A percentile compares a stretch with the other conserved stretches of the same genome.
Conservation (phyloP, 306 rosid species). For the Cicer yamashitae region DNA sequence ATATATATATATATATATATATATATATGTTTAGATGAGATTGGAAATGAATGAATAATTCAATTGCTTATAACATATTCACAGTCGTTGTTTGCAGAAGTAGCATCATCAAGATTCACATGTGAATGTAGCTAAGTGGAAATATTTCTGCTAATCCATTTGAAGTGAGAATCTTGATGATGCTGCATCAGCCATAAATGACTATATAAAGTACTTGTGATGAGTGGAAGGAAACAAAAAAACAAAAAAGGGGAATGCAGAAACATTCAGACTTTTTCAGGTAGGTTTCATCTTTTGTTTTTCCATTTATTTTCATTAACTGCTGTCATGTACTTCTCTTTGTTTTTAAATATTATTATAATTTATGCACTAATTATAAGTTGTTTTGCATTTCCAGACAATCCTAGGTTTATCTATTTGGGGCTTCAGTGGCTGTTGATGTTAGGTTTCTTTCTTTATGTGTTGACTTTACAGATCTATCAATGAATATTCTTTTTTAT, state of each 20-base stretch:
- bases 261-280: constrained; percentile 50
- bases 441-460: constrained; percentile 33
- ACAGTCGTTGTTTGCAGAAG: constrained; percentile 91
- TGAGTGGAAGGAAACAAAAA: not conserved
- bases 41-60: not conserved
- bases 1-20: too few species aligned
- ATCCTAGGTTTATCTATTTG: constrained; percentile 47
- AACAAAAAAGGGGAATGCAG: not conserved
- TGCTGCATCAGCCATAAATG: constrained; percentile 98
- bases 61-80: not conserved
- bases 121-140: constrained; percentile 45
- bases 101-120: constrained; percentile 99
- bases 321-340: not conserved
- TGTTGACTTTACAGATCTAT: constrained; percentile 58
- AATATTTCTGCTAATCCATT: constrained; percentile 10
- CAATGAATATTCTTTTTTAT: constrained; percentile 56
- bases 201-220: constrained; percentile 46
- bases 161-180: constrained; percentile 98
- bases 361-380: constrained; percentile 3
- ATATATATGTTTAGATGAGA: constrained; percentile 3
- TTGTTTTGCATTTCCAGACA: constrained; percentile 37
- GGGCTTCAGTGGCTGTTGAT: constrained; percentile 14
- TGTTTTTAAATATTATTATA: not conserved
- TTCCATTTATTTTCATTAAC: constrained; percentile 6
- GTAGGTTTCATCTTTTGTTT: constrained; percentile 33